Evolutionary conservation across 805 yeast genomes (phyloP).

Genomic region (Candida multigemmis): DNA sequence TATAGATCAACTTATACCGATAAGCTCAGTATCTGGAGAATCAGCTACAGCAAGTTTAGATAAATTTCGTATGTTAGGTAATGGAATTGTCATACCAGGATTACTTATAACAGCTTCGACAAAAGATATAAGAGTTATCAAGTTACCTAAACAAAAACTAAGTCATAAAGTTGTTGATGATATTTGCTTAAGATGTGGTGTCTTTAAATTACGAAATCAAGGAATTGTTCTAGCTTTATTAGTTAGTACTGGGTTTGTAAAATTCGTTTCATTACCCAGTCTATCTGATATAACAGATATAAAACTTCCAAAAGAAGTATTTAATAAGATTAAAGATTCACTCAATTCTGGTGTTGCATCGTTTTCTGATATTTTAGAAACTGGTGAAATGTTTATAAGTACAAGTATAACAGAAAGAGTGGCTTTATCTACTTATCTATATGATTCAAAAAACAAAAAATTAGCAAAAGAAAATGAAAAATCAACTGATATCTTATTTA

Average conservation of each 20-base stretch:
- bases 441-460: slow-evolving; percentile 10
- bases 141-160: slow-evolving; percentile 51
- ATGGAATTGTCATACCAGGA: slow-evolving; percentile 57
- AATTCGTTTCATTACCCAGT: slow-evolving; percentile 49
- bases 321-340: slow-evolving; percentile 10
- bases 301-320: slow-evolving; percentile 22
- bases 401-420: slow-evolving; percentile 39
- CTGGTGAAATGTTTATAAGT: slow-evolving; percentile 53
- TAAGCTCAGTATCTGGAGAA: slow-evolving; percentile 50
- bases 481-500: slow-evolving; percentile 53
- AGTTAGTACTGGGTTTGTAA: slow-evolving; percentile 38
- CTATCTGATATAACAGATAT: slow-evolving; percentile 48
- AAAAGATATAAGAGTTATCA: slow-evolving; percentile 54
- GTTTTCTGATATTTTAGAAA: slow-evolving; percentile 27
- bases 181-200: slow-evolving; percentile 35
- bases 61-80: slow-evolving; percentile 47
- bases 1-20: slow-evolving; percentile 47
- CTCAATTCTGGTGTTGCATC: slow-evolving; percentile 10
- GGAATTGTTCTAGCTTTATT: slow-evolving; percentile 42
- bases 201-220: slow-evolving; percentile 33
- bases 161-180: slow-evolving; percentile 56
- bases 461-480: slow-evolving; percentile 10
- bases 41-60: slow-evolving; percentile 57
- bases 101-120: slow-evolving; percentile 46
- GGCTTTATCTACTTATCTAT: slow-evolving; percentile 13